A percentile compares a stretch with the other conserved stretches of the same genome.
These are phyloP conservation scores for Xylaria scruposa DNA, from an alignment of 495 filamentous ascomycete genomes.

Conservation along the genomic window DNA sequence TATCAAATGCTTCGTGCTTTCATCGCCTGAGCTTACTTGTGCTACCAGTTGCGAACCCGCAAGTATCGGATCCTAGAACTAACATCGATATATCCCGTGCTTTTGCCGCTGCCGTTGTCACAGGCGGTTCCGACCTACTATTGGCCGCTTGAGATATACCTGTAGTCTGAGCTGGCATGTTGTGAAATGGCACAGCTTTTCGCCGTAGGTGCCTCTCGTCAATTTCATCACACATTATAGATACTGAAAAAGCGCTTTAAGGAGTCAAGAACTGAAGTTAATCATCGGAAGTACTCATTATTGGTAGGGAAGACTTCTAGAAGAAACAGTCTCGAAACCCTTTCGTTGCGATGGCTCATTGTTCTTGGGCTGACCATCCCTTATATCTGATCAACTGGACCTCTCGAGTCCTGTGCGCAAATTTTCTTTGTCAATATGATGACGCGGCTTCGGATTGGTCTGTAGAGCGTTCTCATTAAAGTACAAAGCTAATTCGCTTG, in stretches of 20 bases:
- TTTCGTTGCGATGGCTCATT: conserved; percentile 31
- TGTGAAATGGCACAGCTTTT: conserved; percentile 34
- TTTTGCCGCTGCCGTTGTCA: conserved; percentile 15
- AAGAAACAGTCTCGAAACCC: background rate
- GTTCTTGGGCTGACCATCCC: conserved; percentile 21
- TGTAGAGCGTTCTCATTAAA: conserved; percentile 21
- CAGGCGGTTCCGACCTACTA: conserved; percentile 25
- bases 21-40: conserved; percentile 32
- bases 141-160: conserved; percentile 13
- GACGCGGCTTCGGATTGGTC: background rate
- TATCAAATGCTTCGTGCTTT: background rate
- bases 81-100: conserved; percentile 17
- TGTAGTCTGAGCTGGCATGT: conserved; percentile 29
- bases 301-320: background rate
- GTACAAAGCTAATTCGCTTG: conserved; percentile 18
- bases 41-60: conserved; percentile 34
- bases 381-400: background rate
- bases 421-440: conserved; percentile 31
- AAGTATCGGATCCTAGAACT: conserved; percentile 34
- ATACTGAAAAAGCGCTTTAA: background rate
- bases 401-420: no score
- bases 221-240: conserved; percentile 33
- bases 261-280: background rate
- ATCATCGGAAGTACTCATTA: background rate
- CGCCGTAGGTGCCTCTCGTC: conserved; percentile 26